These are phyloP conservation scores for Pseudogymnoascus sp. DNA, from an alignment of 2,329 filamentous ascomycete genomes.

Conservation along the genomic window DNA sequence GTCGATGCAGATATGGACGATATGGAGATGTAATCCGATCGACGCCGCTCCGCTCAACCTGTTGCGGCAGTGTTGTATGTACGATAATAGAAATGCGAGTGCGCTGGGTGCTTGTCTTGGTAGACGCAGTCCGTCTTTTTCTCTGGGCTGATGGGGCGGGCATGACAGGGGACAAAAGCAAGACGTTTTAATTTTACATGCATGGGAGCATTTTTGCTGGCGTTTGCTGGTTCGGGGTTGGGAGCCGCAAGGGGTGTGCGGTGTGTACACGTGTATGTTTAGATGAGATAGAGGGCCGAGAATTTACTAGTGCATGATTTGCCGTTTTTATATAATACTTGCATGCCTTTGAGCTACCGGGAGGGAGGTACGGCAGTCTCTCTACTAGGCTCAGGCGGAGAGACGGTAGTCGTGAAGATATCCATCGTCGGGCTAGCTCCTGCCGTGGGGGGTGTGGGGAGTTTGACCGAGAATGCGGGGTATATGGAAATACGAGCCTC, in stretches of 20 bases:
- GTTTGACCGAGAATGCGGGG: conserved; percentile 1
- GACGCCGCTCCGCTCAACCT: background rate
- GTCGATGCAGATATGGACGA: conserved; percentile 19
- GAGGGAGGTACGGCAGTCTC: background rate
- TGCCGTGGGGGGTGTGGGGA: background rate
- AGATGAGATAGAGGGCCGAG: background rate
- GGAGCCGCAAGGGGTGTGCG: background rate
- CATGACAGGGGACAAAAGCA: conserved; percentile 8
- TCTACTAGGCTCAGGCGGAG: background rate
- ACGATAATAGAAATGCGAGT: conserved; percentile 2
- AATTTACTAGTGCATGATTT: background rate
- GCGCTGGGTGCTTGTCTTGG: conserved; percentile 1
- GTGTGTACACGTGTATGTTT: conserved; percentile 7
- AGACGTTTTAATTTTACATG: conserved; percentile 5
- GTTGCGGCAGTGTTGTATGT: background rate
- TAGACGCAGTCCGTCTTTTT: conserved; percentile 1
- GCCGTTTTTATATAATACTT: background rate
- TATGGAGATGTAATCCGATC: conserved; percentile 7
- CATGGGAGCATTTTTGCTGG: conserved; percentile 8
- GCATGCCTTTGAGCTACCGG: background rate
- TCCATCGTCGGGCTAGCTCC: background rate
- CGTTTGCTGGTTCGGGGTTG: background rate
- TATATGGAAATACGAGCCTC: background rate
- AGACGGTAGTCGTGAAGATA: background rate
- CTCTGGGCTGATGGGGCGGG: conserved; percentile 5